Base-by-base conservation (phyloP, 2,329 filamentous ascomycete genomes). In the Cadophora sp. region DNA sequence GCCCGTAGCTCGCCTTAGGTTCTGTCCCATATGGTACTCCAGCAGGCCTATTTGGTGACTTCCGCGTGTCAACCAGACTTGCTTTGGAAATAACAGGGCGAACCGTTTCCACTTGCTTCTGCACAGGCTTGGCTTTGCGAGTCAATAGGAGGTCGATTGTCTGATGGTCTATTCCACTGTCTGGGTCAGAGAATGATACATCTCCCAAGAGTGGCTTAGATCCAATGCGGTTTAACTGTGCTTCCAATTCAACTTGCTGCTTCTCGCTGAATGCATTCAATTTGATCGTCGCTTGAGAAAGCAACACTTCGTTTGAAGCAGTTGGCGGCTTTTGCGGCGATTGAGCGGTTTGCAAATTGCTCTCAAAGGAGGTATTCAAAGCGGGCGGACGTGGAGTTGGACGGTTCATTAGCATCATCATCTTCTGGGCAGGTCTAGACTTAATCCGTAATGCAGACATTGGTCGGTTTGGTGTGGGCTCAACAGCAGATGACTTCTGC, bases 341-440 rank as follows among this genome's bases (percentile, higher is more conserved):
- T 20, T 20, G 62, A 24, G 67, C 36, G 39, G n/a, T 48, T 18
- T 11, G 20, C 16, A 39, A 20, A 30, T 16, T 47, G n/a, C 47
- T 43, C 16, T 39, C 43, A 48, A 58, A 62, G 43, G 64, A 51
- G n/a, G 62, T 50, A 4, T 43, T 59, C 27, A 41, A 55, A 4
- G 53, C n/a, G 33, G 64, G 59, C 30, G 64, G 30, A n/a, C 67
- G 65, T 53, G 70, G 66, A 50, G 47, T 67, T 11, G 72, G 64
- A 20, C 66, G 65, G 48, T 71, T 69, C 69, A 75, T 71, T 22
- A 75, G 69, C 74, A 77, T 76, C 71, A 77, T 73, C 73, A 77
- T 76, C 50, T 71, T 73, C 51, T 64, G 68, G 27, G 67, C 71
- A 24, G 72, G 67, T 62, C 72, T 71, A 27, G 75, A 65, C 60